A percentile compares a stretch with the other conserved stretches of the same genome.
phyloP scores from a whole-genome alignment of 2,329 filamentous ascomycete genomes.

The Orbilia quercus region DNA sequence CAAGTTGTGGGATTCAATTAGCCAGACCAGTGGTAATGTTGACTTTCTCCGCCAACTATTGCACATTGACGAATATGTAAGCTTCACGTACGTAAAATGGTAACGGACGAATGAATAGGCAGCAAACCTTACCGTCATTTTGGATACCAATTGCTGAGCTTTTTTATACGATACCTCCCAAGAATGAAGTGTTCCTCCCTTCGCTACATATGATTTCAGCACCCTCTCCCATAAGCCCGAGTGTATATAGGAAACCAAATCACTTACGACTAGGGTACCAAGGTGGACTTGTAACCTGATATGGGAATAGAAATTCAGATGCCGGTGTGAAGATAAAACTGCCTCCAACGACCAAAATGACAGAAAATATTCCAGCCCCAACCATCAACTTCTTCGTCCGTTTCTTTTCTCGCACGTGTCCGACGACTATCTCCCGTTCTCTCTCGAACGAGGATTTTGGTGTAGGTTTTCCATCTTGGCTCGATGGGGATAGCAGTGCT shows the following conservation, averaged over 20 bases:
- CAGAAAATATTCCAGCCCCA: slow-evolving; percentile 17
- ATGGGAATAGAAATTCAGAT: slow-evolving; percentile 75
- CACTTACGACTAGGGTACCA: slow-evolving; percentile 62
- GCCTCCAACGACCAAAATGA: slow-evolving; percentile 15
- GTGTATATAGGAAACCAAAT: neutral
- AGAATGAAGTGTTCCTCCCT: slow-evolving; percentile 23
- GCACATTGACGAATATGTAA: neutral
- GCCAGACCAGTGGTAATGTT: slow-evolving; percentile 81
- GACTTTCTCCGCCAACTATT: slow-evolving; percentile 81
- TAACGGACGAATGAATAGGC: neutral
- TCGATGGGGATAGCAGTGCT: slow-evolving; percentile 21
- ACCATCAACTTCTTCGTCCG: slow-evolving; percentile 19
- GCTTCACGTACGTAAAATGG: neutral
- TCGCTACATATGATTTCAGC: slow-evolving; percentile 25
- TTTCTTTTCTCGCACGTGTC: slow-evolving; percentile 14
- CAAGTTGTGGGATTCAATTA: slow-evolving; percentile 61
- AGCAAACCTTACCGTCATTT: slow-evolving; percentile 26
- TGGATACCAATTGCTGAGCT: slow-evolving; percentile 26
- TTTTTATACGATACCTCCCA: slow-evolving; percentile 36
- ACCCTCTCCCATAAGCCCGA: neutral
- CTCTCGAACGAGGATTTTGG: slow-evolving; percentile 30
- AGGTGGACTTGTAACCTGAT: slow-evolving; percentile 68
- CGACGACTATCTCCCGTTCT: slow-evolving; percentile 12
- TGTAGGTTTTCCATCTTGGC: slow-evolving; percentile 10
- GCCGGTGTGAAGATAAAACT: slow-evolving; percentile 60